Evolutionary conservation across 176 grass and related monocot species (phyloP), one percentile per base, ranked within the genome.

Genomic region (Zoysia japonica): DNA sequence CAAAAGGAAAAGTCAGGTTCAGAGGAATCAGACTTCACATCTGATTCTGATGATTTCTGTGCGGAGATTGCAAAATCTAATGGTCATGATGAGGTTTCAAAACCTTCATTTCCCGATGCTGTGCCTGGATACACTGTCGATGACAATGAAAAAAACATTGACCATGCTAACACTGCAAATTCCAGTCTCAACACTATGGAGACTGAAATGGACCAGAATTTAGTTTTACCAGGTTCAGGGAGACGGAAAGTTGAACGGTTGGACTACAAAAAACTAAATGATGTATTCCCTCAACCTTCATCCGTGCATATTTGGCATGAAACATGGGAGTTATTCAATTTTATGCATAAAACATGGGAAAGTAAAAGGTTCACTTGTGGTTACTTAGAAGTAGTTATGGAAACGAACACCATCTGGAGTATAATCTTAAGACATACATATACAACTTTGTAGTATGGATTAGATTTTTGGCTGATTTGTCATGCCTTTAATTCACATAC

Each of bases 11-110:
- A 77, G 53, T 83, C 74, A 71, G 82, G 60, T 35, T 87, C 77
- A 51, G 89, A 86, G 72, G 88, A 87, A 52, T 93, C 91, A 70
- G 94, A 97, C 56, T 97, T 93, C 63, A 86, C 88, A 69, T 94
- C 94, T 64, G 94, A 93, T 35, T 93, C 87, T 51, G 94, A 97
- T 77, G 91, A 97, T 43, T 94, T 97, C 65, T 97, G 89, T 86
- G 60, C 48, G 67, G 91, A 94, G 57, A 88, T 97, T 83, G 62
- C 72, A 13, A 92, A 94, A 80, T 74, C 67, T 15, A 72, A 63
- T 44, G 85, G 69, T 75, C 52, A 46, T 46, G 80, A 87, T 88
- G 65, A 90, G 88, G 69, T 87, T 90, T 83, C 79, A 64, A 64
- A 62, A 37, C 52, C 50, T 69, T 20, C 51, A 47, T 68, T 41